These are phyloP conservation scores for Bolboschoenus planiculmis DNA, from an alignment of 176 grass and related monocot genomes.

Conservation along the genomic window DNA sequence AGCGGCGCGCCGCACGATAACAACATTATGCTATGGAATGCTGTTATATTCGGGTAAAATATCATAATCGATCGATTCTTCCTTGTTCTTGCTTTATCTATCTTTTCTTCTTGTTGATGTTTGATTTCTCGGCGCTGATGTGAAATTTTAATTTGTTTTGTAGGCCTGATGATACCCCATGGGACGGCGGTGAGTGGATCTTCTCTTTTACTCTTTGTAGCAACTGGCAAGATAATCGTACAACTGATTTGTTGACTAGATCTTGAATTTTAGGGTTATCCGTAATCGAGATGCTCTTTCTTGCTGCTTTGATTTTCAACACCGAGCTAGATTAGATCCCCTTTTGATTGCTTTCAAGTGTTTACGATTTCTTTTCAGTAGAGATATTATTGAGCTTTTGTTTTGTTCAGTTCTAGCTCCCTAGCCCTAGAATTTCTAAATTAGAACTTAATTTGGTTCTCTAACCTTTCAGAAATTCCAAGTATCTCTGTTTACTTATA, in stretches of 20 bases:
- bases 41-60: conserved; percentile 92
- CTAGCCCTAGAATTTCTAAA: background rate
- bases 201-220: conserved; percentile 21
- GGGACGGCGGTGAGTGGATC: conserved; percentile 78
- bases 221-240: background rate
- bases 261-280: background rate
- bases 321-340: background rate
- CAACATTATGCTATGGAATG: conserved; percentile 99
- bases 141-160: conserved; percentile 17
- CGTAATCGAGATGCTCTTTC: background rate
- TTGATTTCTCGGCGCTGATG: background rate
- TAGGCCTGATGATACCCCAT: conserved; percentile 95
- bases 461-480: background rate
- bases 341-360: background rate
- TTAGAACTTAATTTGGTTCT: background rate
- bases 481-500: background rate
- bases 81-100: background rate
- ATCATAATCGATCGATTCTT: background rate
- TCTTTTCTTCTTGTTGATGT: background rate
- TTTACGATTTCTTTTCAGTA: background rate
- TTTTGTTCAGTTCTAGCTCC: background rate
- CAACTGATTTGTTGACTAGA: background rate
- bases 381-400: background rate
- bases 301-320: background rate
- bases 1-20: conserved; percentile 91